phyloP scores from a whole-genome alignment of 192 early-diverging fungal species.

The Podochytrium sp. region DNA sequence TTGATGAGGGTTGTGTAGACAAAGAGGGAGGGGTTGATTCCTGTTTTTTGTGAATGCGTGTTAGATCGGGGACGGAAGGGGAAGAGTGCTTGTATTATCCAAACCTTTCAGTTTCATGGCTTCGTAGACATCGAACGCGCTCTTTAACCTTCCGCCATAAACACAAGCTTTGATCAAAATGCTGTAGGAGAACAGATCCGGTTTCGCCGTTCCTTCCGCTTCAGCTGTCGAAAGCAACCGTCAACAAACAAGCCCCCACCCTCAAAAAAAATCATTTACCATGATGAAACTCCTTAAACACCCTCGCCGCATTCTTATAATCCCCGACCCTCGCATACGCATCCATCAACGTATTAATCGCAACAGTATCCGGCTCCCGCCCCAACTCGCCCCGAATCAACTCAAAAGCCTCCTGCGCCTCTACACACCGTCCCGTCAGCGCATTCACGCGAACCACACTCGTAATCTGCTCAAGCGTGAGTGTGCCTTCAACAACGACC shows the following conservation, averaged over 20 bases:
- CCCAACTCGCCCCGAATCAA: conserved; percentile 60
- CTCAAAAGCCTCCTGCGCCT: conserved; percentile 69
- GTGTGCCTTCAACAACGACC: no score
- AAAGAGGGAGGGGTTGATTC: conserved; percentile 47
- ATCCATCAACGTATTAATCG: conserved; percentile 79
- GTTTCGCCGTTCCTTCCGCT: conserved; percentile 42
- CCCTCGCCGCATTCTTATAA: conserved; percentile 57
- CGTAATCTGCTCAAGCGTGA: conserved; percentile 7
- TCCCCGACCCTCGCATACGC: conserved; percentile 74
- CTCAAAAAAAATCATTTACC: neutral
- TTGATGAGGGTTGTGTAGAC: conserved; percentile 85
- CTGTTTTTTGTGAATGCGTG: no score
- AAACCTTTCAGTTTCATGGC: conserved; percentile 66
- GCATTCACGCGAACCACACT: conserved; percentile 60
- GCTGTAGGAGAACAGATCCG: conserved; percentile 71
- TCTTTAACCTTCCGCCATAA: conserved; percentile 56
- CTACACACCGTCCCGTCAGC: conserved; percentile 56
- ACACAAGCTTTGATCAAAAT: conserved; percentile 75
- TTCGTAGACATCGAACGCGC: conserved; percentile 78
- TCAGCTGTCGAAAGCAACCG: conserved; percentile 15
- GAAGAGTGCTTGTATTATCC: no score
- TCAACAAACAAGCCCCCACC: neutral
- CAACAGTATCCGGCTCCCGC: conserved; percentile 66
- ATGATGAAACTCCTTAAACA: conserved; percentile 65
- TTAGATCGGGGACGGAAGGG: no score